Evolutionary conservation across 192 early-diverging fungal species (phyloP).

Genomic region (Phycomyces blakesleeanus): DNA sequence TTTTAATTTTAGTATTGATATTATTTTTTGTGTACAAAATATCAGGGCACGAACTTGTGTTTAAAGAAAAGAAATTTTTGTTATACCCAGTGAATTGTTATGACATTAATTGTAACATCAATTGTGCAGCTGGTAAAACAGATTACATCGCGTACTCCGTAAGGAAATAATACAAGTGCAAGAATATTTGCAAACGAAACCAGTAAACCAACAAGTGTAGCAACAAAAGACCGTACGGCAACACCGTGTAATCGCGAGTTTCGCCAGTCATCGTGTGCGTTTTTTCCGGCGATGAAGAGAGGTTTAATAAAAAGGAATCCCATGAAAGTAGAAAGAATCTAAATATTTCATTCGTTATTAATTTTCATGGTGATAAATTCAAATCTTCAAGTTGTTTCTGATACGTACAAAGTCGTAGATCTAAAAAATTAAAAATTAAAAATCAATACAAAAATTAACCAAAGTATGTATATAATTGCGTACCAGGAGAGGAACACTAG

Average conservation of each 20-base stretch:
- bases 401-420: constrained; percentile 28
- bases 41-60: too few relatives aligned
- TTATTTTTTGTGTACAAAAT: too few relatives aligned
- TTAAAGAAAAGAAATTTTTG: too few relatives aligned
- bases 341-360: not conserved
- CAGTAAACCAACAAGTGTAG: constrained; percentile 35
- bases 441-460: not conserved
- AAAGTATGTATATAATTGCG: constrained; percentile 8
- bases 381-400: not conserved
- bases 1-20: too few relatives aligned
- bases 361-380: not conserved
- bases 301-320: constrained; percentile 34
- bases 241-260: constrained; percentile 29
- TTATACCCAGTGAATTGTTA: constrained; percentile 42
- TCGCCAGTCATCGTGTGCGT: constrained; percentile 3
- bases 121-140: constrained; percentile 46
- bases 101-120: constrained; percentile 48
- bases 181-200: constrained; percentile 42
- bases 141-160: constrained; percentile 40
- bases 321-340: constrained; percentile 19
- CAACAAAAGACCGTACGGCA: constrained; percentile 40
- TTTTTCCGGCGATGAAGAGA: constrained; percentile 17
- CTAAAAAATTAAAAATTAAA: constrained; percentile 8
- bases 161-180: constrained; percentile 32
- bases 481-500: constrained; percentile 37